These are phyloP conservation scores for Babesia sp. DNA, from an alignment of 169 alveolate genomes.

Conservation along the genomic window DNA sequence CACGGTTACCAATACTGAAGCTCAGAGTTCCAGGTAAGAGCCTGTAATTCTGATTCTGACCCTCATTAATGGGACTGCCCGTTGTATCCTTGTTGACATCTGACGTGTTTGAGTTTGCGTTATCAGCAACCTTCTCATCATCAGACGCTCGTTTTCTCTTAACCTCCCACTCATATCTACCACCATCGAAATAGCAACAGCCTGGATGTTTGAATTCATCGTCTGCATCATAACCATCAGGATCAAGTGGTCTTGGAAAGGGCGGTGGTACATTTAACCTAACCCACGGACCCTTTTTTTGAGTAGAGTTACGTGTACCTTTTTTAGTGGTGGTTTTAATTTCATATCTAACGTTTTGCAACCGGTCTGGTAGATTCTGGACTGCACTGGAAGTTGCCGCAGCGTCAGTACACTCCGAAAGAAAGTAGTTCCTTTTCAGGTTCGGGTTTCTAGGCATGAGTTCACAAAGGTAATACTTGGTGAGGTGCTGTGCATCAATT, in stretches of 20 bases:
- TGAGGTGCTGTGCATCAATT: constrained; percentile 21
- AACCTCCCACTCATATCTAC: constrained; percentile 65
- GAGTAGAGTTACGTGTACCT: not conserved
- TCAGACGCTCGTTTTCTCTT: not conserved
- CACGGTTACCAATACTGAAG: constrained; percentile 57
- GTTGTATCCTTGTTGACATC: not conserved
- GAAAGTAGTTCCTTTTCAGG: not conserved
- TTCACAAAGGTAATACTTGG: constrained; percentile 62
- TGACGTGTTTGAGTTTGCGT: not conserved
- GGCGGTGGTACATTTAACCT: constrained; percentile 19
- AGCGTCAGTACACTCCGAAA: not conserved
- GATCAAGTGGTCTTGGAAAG: constrained; percentile 18
- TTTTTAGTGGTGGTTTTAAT: constrained; percentile 4
- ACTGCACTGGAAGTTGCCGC: not conserved
- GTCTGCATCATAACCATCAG: constrained; percentile 12
- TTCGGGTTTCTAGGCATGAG: constrained; percentile 48
- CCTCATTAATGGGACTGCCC: not conserved
- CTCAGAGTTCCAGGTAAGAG: constrained; percentile 63
- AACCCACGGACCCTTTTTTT: constrained; percentile 7
- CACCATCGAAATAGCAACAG: constrained; percentile 66
- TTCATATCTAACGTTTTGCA: not conserved
- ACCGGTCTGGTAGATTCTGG: not conserved
- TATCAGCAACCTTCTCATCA: not conserved
- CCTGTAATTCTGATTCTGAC: constrained; percentile 19
- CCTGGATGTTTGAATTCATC: constrained; percentile 16